Evolutionary conservation across 2,329 filamentous ascomycete genomes (phyloP).

Genomic region (Chalara sp.): DNA sequence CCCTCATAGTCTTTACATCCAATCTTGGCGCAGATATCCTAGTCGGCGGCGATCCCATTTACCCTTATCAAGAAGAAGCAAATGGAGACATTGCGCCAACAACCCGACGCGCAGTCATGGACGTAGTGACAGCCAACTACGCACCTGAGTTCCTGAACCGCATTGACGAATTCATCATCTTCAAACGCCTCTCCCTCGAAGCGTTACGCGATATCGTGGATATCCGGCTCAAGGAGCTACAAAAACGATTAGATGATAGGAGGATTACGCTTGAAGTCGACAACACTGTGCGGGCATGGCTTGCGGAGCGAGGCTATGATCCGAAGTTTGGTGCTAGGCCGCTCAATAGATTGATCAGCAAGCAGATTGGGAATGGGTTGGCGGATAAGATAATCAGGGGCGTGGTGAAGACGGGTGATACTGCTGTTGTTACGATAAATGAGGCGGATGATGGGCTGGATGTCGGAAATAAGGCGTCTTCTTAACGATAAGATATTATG

Average conservation of each 20-base stretch:
- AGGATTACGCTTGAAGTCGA: slow-evolving; percentile 71
- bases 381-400: slow-evolving; percentile 91
- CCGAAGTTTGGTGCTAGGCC: slow-evolving; percentile 87
- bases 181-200: slow-evolving; percentile 72
- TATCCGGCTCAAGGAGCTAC: slow-evolving; percentile 80
- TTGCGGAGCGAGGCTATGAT: slow-evolving; percentile 85
- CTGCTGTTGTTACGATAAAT: slow-evolving; percentile 62
- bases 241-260: slow-evolving; percentile 74
- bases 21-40: slow-evolving; percentile 92
- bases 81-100: slow-evolving; percentile 66
- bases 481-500: no score
- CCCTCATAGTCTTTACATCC: slow-evolving; percentile 91
- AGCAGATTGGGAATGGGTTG: slow-evolving; percentile 79
- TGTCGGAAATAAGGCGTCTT: slow-evolving; percentile 27
- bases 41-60: slow-evolving; percentile 62
- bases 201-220: slow-evolving; percentile 90
- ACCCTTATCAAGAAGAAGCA: slow-evolving; percentile 54
- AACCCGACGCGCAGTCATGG: slow-evolving; percentile 77
- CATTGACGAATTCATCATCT: slow-evolving; percentile 94
- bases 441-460: slow-evolving; percentile 53
- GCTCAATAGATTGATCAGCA: slow-evolving; percentile 83
- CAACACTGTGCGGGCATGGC: slow-evolving; percentile 71
- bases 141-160: slow-evolving; percentile 95
- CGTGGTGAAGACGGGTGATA: slow-evolving; percentile 68
- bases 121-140: slow-evolving; percentile 68